These are phyloP conservation scores for Aeschynomene evenia DNA, from an alignment of 306 rosid genomes.

Conservation along the genomic window DNA sequence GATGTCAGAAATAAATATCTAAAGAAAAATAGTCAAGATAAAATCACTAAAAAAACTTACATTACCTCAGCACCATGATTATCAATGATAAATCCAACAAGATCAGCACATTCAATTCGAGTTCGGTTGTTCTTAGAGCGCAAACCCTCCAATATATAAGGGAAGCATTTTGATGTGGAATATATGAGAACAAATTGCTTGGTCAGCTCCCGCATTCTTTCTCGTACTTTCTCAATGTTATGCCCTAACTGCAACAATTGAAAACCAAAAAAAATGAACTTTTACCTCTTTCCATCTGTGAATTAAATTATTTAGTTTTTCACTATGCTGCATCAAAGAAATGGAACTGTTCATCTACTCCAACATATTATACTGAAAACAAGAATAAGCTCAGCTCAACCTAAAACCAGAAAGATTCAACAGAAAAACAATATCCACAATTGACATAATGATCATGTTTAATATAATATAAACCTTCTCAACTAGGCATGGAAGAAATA, in stretches of 20 bases:
- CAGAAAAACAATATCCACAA: neutral
- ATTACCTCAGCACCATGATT: constrained; percentile 88
- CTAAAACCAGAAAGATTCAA: neutral
- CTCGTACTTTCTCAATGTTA: constrained; percentile 91
- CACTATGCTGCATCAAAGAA: neutral
- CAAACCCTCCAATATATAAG: constrained; percentile 90
- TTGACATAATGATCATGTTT: neutral
- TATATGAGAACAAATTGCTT: constrained; percentile 72
- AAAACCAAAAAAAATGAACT: constrained; percentile 1
- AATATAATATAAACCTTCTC: constrained; percentile 72
- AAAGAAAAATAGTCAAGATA: neutral
- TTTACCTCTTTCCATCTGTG: neutral
- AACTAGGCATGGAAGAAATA: constrained; percentile 85
- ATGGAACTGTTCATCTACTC: neutral
- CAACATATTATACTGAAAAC: neutral
- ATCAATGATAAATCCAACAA: constrained; percentile 87
- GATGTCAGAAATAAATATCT: constrained; percentile 25
- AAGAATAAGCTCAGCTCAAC: neutral
- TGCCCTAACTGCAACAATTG: constrained; percentile 80
- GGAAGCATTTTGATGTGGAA: constrained; percentile 85
- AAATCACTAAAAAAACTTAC: neutral
- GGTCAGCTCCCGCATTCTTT: constrained; percentile 92
- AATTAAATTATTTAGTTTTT: constrained; percentile 9
- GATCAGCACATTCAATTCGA: constrained; percentile 91
- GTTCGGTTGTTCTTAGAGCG: constrained; percentile 98